Percentiles rank a stretch among this genome's conserved stretches.
These are phyloP conservation scores for Sherardia arvensis DNA, from an alignment of 257 asterid species.

Conservation along the genomic window DNA sequence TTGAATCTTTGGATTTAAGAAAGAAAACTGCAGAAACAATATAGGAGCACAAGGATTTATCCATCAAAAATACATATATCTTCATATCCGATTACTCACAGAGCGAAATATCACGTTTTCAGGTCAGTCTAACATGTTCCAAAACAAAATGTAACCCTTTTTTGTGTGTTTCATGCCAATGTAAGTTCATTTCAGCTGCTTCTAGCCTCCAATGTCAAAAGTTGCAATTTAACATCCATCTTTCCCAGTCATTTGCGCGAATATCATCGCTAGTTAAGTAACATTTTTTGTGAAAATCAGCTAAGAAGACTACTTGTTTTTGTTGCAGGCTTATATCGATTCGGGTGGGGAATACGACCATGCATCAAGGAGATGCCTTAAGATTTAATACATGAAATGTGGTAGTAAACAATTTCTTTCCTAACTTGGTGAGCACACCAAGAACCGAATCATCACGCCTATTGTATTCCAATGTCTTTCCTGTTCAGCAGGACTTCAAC, in stretches of 20 bases:
- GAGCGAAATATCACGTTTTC: slow-evolving; percentile 75
- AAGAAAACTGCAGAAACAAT: slow-evolving; percentile 48
- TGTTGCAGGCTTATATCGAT: slow-evolving; percentile 70
- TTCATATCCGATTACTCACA: slow-evolving; percentile 90
- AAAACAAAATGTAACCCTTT: background rate
- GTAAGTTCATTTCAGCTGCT: slow-evolving; percentile 47
- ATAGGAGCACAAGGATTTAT: slow-evolving; percentile 40
- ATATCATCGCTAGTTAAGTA: background rate
- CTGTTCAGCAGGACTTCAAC: slow-evolving; percentile 65
- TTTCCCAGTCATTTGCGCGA: slow-evolving; percentile 48
- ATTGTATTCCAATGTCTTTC: slow-evolving; percentile 59
- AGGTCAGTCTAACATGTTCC: slow-evolving; percentile 29
- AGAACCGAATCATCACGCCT: slow-evolving; percentile 74
- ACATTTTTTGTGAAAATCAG: background rate
- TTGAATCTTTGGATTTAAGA: slow-evolving; percentile 46
- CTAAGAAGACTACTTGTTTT: background rate
- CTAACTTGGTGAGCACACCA: slow-evolving; percentile 38
- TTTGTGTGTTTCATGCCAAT: background rate
- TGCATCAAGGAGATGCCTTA: slow-evolving; percentile 43
- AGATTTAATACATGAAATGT: slow-evolving; percentile 65
- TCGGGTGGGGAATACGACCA: slow-evolving; percentile 56
- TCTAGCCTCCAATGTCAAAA: slow-evolving; percentile 62
- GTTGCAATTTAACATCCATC: slow-evolving; percentile 79
- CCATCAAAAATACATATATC: slow-evolving; percentile 46
- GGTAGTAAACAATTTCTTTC: slow-evolving; percentile 59